Conservation (phyloP, 2,329 filamentous ascomycete genomes). For the Chrysoporthe austroafricana region DNA sequence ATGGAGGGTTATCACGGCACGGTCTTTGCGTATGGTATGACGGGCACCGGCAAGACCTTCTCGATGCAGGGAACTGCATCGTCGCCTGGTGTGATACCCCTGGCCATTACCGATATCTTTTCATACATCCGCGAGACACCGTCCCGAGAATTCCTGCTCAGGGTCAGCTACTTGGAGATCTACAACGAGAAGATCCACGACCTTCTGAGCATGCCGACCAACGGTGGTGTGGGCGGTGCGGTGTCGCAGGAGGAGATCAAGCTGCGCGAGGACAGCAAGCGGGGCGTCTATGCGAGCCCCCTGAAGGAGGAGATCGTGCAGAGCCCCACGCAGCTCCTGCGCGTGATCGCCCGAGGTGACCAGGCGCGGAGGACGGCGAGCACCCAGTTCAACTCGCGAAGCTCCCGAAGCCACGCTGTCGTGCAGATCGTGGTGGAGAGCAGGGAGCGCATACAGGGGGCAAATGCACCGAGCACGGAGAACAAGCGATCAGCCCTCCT, state of each 20-base stretch:
- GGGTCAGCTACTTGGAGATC: conserved; percentile 97
- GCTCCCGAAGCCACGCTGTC: conserved; percentile 96
- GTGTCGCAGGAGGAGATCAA: conserved; percentile 89
- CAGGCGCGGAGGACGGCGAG: conserved; percentile 87
- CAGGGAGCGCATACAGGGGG: conserved; percentile 76
- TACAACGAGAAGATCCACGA: conserved; percentile 99
- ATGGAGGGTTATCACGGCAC: conserved; percentile 99
- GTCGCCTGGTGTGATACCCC: conserved; percentile 92
- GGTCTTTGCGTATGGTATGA: conserved; percentile 99
- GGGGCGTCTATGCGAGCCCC: conserved; percentile 94
- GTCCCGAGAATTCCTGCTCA: conserved; percentile 87
- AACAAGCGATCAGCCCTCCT: conserved; percentile 70
- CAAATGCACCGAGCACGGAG: conserved; percentile 45
- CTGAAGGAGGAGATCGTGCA: conserved; percentile 99
- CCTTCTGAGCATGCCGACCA: conserved; percentile 75
- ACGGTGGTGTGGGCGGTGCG: conserved; percentile 56
- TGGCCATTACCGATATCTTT: conserved; percentile 98
- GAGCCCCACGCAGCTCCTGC: conserved; percentile 90
- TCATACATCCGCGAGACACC: conserved; percentile 98
- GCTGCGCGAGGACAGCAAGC: conserved; percentile 91
- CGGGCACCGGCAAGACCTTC: conserved; percentile 97
- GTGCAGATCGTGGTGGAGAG: conserved; percentile 99
- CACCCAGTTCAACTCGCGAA: conserved; percentile 95
- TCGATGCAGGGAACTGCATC: conserved; percentile 98
- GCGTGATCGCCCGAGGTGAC: conserved; percentile 94